These are phyloP conservation scores for Zostera marina DNA, from an alignment of 116 monocot genomes.

Conservation along the genomic window DNA sequence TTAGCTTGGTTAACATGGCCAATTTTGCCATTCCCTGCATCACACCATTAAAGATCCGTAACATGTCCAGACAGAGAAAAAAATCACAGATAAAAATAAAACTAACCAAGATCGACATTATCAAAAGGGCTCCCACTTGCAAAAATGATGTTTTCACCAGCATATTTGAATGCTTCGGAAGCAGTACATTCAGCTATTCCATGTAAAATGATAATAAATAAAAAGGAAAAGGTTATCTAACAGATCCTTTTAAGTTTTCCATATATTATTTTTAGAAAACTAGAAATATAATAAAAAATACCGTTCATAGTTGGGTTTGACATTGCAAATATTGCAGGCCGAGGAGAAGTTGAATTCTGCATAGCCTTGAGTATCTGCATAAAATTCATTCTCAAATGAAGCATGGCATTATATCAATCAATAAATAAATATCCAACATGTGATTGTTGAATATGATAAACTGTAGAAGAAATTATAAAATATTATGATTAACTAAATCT, in stretches of 20 bases:
- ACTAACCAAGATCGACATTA: conserved; percentile 66
- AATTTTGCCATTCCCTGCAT: conserved; percentile 60
- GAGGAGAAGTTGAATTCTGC: conserved; percentile 63
- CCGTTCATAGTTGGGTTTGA: conserved; percentile 98
- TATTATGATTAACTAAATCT: too few relatives aligned
- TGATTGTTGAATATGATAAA: too few relatives aligned
- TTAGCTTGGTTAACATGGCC: conserved; percentile 96
- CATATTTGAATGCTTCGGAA: conserved; percentile 84
- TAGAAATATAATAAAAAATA: conserved; percentile 9
- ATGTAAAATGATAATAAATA: conserved; percentile 1
- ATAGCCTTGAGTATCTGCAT: conserved; percentile 81
- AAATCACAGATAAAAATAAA: background rate
- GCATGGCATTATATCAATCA: background rate
- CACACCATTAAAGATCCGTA: conserved; percentile 1
- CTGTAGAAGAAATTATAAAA: too few relatives aligned
- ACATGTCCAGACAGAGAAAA: background rate
- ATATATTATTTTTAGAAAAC: background rate
- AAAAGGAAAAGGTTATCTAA: background rate
- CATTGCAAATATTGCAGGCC: conserved; percentile 98
- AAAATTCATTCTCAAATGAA: background rate
- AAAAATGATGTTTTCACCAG: conserved; percentile 91
- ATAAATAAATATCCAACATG: background rate
- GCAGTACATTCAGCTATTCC: conserved; percentile 87
- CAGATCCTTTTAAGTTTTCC: background rate
- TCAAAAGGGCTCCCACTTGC: conserved; percentile 97